Evolutionary conservation across 805 yeast species (phyloP), one percentile per base, ranked within the genome.

Genomic region (Nakazawaea wyomingensis): DNA sequence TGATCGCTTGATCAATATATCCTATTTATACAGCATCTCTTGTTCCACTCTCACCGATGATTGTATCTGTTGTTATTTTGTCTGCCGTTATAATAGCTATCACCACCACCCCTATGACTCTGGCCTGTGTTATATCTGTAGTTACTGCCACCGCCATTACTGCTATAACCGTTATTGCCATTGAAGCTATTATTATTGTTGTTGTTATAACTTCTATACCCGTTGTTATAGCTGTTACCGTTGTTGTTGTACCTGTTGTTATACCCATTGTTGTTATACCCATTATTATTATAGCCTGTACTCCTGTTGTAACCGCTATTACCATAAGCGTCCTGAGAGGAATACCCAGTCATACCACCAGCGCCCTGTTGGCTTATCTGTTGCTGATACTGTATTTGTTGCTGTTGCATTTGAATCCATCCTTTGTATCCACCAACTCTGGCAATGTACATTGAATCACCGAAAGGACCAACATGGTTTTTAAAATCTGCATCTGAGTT

Each of bases 341-440:
- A 17, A n/a, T 10, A 38, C 37, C n/a, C 30, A 29, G 22, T 37
- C 18, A 39, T 45, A 29, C 53, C 45, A 20, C 43, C 44, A 27
- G 46, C 52, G 34, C 46, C 45, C 19, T 50, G 52, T 4, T 46
- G 43, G 9, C 16, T 11, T 24, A 34, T 31, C 20, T 33, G 44
- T 34, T 20, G 39, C 39, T 36, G 34, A 20, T 37, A 27, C 32
- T 48, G 41, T 35, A 48, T 42, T 46, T 64, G 59, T 48, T 54
- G 52, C 38, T 52, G 52, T 51, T 49, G 60, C 59, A 59, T 58
- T 48, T 53, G 54, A 18, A 72, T 53, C 45, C 72, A 73, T 10
- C 71, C 62, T 47, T 70, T 68, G 50, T 68, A 75, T 4, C 81
- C 80, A 39, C 81, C 81, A 29, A 62, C 64, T 43, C 81, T 63